These are phyloP conservation scores for Endocalyx cinctus DNA, from an alignment of 2,329 filamentous ascomycete species.

Conservation along the genomic window DNA sequence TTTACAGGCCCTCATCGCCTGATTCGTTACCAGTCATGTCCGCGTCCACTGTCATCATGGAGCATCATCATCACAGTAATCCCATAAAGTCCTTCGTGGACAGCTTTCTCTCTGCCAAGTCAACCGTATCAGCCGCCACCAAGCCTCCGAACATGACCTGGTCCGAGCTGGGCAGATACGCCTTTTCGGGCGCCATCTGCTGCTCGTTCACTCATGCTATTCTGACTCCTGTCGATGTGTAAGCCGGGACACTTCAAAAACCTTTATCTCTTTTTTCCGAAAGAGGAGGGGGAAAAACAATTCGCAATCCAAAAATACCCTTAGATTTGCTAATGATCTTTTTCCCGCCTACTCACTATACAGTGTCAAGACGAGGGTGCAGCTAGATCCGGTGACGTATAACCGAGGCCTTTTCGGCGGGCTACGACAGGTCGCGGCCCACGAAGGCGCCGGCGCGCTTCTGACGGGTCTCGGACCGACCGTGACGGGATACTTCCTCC, in stretches of 20 bases:
- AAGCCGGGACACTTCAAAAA: constrained; percentile 11
- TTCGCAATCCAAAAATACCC: constrained; percentile 3
- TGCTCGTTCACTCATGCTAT: constrained; percentile 21
- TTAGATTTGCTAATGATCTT: too few species aligned
- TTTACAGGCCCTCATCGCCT: constrained; percentile 12
- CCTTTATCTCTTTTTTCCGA: constrained; percentile 2
- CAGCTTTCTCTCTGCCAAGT: constrained; percentile 7
- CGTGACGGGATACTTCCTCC: constrained; percentile 21
- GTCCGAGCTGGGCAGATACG: constrained; percentile 17
- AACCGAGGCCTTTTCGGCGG: constrained; percentile 19
- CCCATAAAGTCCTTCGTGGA: constrained; percentile 11
- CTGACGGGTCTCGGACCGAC: constrained; percentile 21
- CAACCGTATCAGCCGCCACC: constrained; percentile 7
- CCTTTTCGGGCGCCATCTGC: constrained; percentile 20
- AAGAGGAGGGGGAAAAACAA: not conserved
- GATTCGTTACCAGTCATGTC: constrained; percentile 7
- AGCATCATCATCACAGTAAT: constrained; percentile 12
- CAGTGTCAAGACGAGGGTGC: constrained; percentile 22
- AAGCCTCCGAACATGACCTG: constrained; percentile 8
- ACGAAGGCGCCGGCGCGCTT: constrained; percentile 17
- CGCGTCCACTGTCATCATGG: constrained; percentile 10
- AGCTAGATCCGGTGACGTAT: constrained; percentile 19
- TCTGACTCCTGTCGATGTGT: constrained; percentile 21
- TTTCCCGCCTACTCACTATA: constrained; percentile 7
- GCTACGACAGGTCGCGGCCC: constrained; percentile 16